Conservation (phyloP, 208 protist genomes). For the Leishmania arabica region DNA sequence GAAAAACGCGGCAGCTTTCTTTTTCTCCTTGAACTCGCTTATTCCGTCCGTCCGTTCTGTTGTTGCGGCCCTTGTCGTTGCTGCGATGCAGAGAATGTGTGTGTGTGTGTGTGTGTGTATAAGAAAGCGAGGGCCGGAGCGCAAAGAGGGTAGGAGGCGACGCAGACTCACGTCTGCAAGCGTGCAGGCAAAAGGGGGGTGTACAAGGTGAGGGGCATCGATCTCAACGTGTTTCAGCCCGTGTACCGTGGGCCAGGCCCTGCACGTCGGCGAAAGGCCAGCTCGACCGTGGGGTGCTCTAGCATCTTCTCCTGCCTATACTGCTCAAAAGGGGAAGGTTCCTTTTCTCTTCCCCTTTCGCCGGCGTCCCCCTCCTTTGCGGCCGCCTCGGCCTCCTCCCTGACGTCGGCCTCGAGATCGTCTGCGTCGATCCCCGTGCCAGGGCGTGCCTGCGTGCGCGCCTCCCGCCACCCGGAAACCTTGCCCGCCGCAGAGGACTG, state of each 20-base stretch:
- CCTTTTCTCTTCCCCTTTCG: not conserved
- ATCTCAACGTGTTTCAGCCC: constrained; percentile 32
- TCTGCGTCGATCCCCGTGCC: constrained; percentile 73
- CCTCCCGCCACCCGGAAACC: constrained; percentile 36
- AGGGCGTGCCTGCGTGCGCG: constrained; percentile 32
- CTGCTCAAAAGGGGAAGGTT: constrained; percentile 43
- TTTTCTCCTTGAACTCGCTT: not conserved
- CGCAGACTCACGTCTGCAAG: not conserved
- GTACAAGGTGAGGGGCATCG: not conserved
- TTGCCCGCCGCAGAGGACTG: constrained; percentile 12
- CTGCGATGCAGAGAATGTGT: not conserved
- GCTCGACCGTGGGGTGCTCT: constrained; percentile 73
- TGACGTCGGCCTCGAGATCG: constrained; percentile 49
- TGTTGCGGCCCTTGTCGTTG: not conserved
- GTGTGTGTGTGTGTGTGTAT: too few species aligned
- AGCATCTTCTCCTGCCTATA: constrained; percentile 63
- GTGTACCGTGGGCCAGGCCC: constrained; percentile 82
- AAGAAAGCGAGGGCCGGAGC: not conserved
- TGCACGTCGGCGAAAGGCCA: constrained; percentile 43
- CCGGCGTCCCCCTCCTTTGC: not conserved
- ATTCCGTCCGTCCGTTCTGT: not conserved
- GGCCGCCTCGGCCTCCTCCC: constrained; percentile 23
- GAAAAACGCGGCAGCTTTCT: not conserved
- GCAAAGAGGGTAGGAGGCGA: not conserved
- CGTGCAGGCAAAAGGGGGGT: not conserved